These are phyloP conservation scores for Artemisia tridentata DNA, from an alignment of 129 eudicot genomes.

Conservation along the genomic window DNA sequence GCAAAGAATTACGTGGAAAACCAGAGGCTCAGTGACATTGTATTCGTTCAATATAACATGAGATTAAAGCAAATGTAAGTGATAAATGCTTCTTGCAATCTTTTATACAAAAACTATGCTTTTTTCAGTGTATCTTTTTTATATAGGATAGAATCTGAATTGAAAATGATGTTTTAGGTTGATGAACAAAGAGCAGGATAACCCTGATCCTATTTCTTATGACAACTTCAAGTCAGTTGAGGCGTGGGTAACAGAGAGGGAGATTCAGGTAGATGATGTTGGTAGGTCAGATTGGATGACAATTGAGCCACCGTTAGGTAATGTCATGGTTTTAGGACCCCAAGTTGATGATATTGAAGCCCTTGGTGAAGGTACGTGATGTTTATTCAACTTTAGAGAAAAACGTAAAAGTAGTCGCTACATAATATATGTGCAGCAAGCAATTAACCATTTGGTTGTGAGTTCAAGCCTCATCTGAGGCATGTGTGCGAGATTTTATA, in stretches of 20 bases:
- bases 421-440: background rate
- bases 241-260: constrained; percentile 69
- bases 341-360: constrained; percentile 74
- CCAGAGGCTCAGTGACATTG: constrained; percentile 74
- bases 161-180: constrained; percentile 38
- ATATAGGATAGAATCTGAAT: background rate
- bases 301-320: constrained; percentile 71
- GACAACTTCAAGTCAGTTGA: constrained; percentile 47
- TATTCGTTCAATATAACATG: constrained; percentile 78
- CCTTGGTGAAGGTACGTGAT: constrained; percentile 64
- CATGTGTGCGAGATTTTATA: too few species aligned
- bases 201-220: constrained; percentile 58
- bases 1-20: constrained; percentile 69
- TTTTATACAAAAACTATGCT: background rate
- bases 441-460: too few species aligned
- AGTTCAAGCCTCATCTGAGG: too few species aligned
- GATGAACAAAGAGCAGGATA: constrained; percentile 48
- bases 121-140: background rate
- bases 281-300: constrained; percentile 73
- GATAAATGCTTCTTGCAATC: background rate
- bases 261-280: constrained; percentile 47
- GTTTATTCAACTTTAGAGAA: background rate
- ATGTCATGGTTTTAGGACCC: constrained; percentile 48
- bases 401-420: background rate
- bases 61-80: constrained; percentile 78